Evolutionary conservation across 768 basidiomycete species (phyloP).

Genomic region (Lactifluus rugatus): DNA sequence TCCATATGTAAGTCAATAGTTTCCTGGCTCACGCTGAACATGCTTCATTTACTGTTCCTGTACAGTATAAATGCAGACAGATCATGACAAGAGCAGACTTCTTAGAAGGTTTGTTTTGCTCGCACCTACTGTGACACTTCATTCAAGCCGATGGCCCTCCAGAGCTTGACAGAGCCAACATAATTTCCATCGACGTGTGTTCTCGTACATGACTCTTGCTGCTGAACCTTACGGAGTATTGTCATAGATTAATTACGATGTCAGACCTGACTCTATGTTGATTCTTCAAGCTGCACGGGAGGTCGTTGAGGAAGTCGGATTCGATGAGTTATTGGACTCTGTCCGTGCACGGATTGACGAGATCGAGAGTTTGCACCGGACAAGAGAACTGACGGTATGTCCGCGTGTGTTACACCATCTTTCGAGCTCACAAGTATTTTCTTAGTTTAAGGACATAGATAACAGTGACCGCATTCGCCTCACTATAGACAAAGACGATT

Average conservation of each 20-base stretch:
- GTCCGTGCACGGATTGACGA: constrained; percentile 74
- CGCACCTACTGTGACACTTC: neutral
- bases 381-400: constrained; percentile 60
- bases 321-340: constrained; percentile 64
- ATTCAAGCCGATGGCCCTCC: constrained; percentile 1
- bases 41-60: neutral
- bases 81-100: constrained; percentile 84
- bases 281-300: constrained; percentile 63
- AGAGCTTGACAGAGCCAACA: constrained; percentile 60
- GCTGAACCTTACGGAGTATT: neutral
- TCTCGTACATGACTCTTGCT: neutral
- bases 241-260: constrained; percentile 59
- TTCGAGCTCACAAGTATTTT: constrained; percentile 4
- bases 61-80: constrained; percentile 56
- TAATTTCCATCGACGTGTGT: constrained; percentile 71
- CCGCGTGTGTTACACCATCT: neutral
- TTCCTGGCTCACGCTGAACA: neutral
- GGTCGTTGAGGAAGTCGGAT: constrained; percentile 64
- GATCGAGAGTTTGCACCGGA: constrained; percentile 78
- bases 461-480: constrained; percentile 36
- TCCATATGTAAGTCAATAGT: constrained; percentile 40
- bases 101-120: constrained; percentile 47
- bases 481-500: constrained; percentile 49
- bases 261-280: constrained; percentile 72
- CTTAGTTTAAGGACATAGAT: constrained; percentile 36